Conservation (phyloP, 352 stramenopile species). For the Blastocystis sp. region DNA sequence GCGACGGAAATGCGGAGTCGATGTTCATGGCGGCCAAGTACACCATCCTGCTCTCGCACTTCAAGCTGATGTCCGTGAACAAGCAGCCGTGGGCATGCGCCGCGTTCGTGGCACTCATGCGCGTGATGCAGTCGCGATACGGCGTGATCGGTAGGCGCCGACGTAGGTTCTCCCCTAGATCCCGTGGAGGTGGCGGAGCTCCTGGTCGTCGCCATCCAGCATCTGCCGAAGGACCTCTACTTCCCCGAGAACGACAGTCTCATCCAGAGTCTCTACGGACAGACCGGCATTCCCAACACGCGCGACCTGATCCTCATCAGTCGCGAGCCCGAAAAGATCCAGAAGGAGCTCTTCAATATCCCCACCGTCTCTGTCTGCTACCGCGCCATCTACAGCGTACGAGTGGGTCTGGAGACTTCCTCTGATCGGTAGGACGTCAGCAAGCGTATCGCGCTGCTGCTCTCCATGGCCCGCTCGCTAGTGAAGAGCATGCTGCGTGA, state of each 20-base stretch:
- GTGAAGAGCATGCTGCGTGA: conserved; percentile 46
- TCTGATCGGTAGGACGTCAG: conserved; percentile 19
- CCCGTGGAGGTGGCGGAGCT: conserved; percentile 1
- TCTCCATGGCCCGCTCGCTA: conserved; percentile 40
- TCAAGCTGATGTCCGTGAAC: conserved; percentile 43
- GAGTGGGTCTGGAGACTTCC: background rate
- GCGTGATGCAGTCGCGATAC: conserved; percentile 38
- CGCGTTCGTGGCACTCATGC: conserved; percentile 47
- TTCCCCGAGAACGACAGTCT: conserved; percentile 42
- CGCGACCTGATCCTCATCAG: conserved; percentile 46
- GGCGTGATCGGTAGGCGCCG: background rate
- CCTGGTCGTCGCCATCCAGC: conserved; percentile 36
- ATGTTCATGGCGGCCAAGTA: conserved; percentile 57
- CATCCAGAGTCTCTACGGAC: conserved; percentile 35
- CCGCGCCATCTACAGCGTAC: conserved; percentile 30
- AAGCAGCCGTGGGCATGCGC: conserved; percentile 41
- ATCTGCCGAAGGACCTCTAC: conserved; percentile 47
- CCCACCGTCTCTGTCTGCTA: conserved; percentile 43
- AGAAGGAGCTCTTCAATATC: conserved; percentile 51
- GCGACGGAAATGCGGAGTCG: background rate
- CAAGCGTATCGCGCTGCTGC: conserved; percentile 19
- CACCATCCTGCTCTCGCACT: conserved; percentile 35
- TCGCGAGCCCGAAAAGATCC: background rate
- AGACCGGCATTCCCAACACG: conserved; percentile 17
- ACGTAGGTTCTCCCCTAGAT: background rate